Percentiles rank a stretch among this genome's conserved stretches.
Evolutionary conservation across 2,329 filamentous ascomycete genomes (phyloP).

Genomic region (Aureobasidium sp.): DNA sequence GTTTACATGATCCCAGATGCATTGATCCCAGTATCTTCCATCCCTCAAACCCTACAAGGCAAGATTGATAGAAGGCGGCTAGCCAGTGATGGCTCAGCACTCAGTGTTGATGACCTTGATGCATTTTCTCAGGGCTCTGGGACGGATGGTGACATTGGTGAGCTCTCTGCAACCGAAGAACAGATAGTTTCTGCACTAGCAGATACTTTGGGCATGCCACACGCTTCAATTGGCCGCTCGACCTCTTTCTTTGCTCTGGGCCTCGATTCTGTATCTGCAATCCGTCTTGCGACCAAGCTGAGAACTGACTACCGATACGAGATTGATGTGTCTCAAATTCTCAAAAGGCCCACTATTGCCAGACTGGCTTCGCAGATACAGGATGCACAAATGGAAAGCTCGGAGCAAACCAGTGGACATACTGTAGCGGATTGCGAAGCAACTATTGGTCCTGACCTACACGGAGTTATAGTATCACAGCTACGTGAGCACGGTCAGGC

Average conservation of each 20-base stretch:
- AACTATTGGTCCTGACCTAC: slow-evolving; percentile 8
- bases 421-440: background rate
- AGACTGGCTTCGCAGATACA: slow-evolving; percentile 45
- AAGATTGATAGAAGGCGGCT: slow-evolving; percentile 63
- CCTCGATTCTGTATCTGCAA: slow-evolving; percentile 76
- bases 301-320: slow-evolving; percentile 41
- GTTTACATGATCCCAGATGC: slow-evolving; percentile 73
- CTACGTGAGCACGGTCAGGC: slow-evolving; percentile 23
- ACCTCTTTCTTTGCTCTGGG: slow-evolving; percentile 73
- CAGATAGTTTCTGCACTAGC: slow-evolving; percentile 51
- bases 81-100: slow-evolving; percentile 37
- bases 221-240: slow-evolving; percentile 49
- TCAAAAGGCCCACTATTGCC: slow-evolving; percentile 61
- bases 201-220: slow-evolving; percentile 41
- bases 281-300: slow-evolving; percentile 57
- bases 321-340: slow-evolving; percentile 60
- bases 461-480: slow-evolving; percentile 6
- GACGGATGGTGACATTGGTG: slow-evolving; percentile 29
- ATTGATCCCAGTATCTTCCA: slow-evolving; percentile 59
- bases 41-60: slow-evolving; percentile 68
- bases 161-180: slow-evolving; percentile 52
- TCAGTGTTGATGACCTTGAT: slow-evolving; percentile 44
- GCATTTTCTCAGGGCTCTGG: slow-evolving; percentile 29
- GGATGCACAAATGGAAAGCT: slow-evolving; percentile 22
- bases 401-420: background rate